Percentiles rank a stretch among this genome's conserved stretches.
phyloP scores from a whole-genome alignment of 768 basidiomycete species.

The Dacryopinax spathularia region DNA sequence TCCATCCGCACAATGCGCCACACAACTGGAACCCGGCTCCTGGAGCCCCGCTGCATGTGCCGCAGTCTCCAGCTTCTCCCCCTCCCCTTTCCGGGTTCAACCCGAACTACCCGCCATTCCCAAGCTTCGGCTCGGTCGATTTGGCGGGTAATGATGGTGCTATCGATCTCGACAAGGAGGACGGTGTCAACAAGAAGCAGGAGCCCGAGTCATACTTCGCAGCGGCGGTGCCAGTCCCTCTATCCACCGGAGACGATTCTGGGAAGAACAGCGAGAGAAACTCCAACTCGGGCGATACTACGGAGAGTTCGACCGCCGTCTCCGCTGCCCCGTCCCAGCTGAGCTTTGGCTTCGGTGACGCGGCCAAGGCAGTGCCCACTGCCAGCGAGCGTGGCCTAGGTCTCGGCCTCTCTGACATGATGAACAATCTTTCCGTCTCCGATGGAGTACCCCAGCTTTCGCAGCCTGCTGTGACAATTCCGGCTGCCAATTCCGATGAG shows the following conservation, averaged over 20 bases:
- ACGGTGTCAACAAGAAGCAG: background rate
- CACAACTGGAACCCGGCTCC: conserved; percentile 42
- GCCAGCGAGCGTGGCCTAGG: background rate
- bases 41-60: conserved; percentile 36
- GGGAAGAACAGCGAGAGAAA: background rate
- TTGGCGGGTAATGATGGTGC: background rate
- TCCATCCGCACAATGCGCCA: conserved; percentile 10
- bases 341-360: background rate
- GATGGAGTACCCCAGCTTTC: background rate
- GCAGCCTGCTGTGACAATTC: background rate
- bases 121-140: background rate
- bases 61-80: background rate
- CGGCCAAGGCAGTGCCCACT: background rate
- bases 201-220: background rate
- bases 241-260: background rate
- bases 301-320: background rate
- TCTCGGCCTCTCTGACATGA: background rate
- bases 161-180: background rate
- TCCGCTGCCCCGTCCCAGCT: background rate
- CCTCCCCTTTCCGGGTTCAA: background rate
- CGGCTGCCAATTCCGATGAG: background rate
- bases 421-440: background rate
- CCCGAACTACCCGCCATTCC: background rate
- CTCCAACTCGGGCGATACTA: background rate
- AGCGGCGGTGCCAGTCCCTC: background rate